Base-by-base conservation (phyloP, 192 early-diverging fungal genomes). In the Backusella tuberculispora region DNA sequence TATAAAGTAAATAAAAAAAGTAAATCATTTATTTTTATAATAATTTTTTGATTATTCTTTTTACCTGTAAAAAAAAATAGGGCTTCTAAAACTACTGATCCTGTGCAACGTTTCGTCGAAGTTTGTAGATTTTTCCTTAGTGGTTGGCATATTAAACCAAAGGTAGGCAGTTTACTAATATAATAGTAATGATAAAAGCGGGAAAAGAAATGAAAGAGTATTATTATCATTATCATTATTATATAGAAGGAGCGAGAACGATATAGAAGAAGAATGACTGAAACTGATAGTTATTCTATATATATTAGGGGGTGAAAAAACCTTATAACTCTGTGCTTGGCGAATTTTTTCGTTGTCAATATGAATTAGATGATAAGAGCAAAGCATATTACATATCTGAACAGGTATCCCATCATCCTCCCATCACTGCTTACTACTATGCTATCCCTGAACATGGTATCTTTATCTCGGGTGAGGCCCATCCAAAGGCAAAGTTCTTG, bases 291-390 rank as follows among this genome's bases (percentile, higher is more conserved):
- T 60, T 19, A 12, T 60, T 24, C 3, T 60, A 66, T 42, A 7
- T 53, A n/a, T 73, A 24, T 71, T 74, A 90, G 89, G 92, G 95
- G 29, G 90, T 97, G 8, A 92, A 94, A 74, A 98, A 98, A 76
- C 95, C 96, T 7, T 98, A 95, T 82, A 97, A 97, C 68, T 95
- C 96, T 19, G 88, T 96, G 14, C 87, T 98, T 40, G 96, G 96
- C 48, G 96, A 98, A 79, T 86, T 92, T 24, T 97, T 98, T 82
- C 89, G 91, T 9, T 94, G 93, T 53, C 81, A 86, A 68, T 96
- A 88, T 86, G 78, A 85, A 71, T 93, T 93, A 63, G 71, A 78
- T 4, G 90, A 93, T 79, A 78, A 79, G 4, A 89, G 91, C 48
- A 83, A 88, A 48, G 90, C 92, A 15, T 91, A 83, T 75, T 95